Base-by-base conservation (phyloP, 2,329 filamentous ascomycete genomes). In the Colletotrichum kahawae region DNA sequence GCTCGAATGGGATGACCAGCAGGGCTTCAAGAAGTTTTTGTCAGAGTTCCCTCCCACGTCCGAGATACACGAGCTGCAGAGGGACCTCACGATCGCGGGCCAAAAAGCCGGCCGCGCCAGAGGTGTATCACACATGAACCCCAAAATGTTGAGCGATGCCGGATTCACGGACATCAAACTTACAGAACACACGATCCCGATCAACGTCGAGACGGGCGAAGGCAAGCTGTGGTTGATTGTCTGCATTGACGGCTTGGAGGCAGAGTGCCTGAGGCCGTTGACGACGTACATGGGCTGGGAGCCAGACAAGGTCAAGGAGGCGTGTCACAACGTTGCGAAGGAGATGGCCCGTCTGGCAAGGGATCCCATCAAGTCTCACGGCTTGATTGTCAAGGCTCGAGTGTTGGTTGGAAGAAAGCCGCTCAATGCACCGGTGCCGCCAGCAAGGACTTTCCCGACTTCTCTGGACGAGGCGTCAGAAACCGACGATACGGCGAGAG, bases 151-250 rank as follows among this genome's bases (percentile, higher is more conserved):
- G 43, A 82, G 84, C 69, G 85, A 88, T 14, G 85, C 86, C 10
- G 89, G 89, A 5, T 91, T 91, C 70, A 87, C 88, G 34, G 88
- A 90, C 63, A 85, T 90, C 16, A 82, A 85, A 68, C 81, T 87
- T 34, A 86, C 83, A 4, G 85, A 89, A 70, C 87, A 88, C 76
- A 83, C 84, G 16, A 86, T 91, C 38, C 88, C 88, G 6, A 84
- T 91, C 34, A 85, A 84, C 9, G 76, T 87, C 51, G 85, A 87
- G 67, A 85, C 87, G 51, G 82, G 81, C 65, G 87, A 87, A 4
- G 88, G 89, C 54, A 89, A 89, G 76, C 86, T 90, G 64, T 91
- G 88, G 88, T 83, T 91, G 36, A 86, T 90, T 29, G 84, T 86
- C 3, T 85, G 88, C 73, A 82, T 91, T 36, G 88, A 90, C 70